Base-by-base conservation (phyloP, 176 grass and related monocot species). In the Calamus simplicifolius region DNA sequence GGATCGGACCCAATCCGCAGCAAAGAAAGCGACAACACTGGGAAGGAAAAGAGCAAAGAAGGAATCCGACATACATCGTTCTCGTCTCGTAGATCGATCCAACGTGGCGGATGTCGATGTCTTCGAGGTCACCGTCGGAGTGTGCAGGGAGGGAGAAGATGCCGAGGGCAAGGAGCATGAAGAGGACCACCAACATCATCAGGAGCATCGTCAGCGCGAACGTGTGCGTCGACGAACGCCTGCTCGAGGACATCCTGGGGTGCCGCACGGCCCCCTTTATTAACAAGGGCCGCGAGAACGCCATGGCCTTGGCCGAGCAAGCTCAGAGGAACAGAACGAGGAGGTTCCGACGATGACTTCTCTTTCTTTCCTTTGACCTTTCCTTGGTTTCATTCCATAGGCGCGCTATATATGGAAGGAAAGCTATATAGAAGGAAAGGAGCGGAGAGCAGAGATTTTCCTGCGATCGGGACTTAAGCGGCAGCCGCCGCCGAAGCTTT, bases 141-240 rank as follows among this genome's bases (percentile, higher is more conserved):
- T 62, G 72, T 10, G 83, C 61, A 13, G 87, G 83, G 68, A 90
- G 83, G 17, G 93, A 97, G 67, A 91, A 73, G 67, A 85, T 66
- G 17, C 81, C 87, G 51, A 97, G 69, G 23, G 93, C 81, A 50
- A 95, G 84, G 56, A 90, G 77, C 3, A 88, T 64, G 72, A 97
- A 83, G 69, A 91, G 75, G 58, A 67, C 30, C 43, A 80, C 82
- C 56, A 78, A 84, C 6, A 70, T 61, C 21, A 77, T 0, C 53
- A 96, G 86, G 12, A 97, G 75, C 3, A 49, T 73, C 73, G 69
- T 60, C 56, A 97, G 78, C 30, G 78, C 84, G 12, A 88, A 1
- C 12, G 75, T 65, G 78, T 85, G 85, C 2, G 80, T 71, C 54
- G 83, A 85, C 25, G 81, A 18, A 23, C 80, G 74, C 50, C 64